These are phyloP conservation scores for Monosporascus cannonballus DNA, from an alignment of 2,329 filamentous ascomycete genomes.

Conservation along the genomic window DNA sequence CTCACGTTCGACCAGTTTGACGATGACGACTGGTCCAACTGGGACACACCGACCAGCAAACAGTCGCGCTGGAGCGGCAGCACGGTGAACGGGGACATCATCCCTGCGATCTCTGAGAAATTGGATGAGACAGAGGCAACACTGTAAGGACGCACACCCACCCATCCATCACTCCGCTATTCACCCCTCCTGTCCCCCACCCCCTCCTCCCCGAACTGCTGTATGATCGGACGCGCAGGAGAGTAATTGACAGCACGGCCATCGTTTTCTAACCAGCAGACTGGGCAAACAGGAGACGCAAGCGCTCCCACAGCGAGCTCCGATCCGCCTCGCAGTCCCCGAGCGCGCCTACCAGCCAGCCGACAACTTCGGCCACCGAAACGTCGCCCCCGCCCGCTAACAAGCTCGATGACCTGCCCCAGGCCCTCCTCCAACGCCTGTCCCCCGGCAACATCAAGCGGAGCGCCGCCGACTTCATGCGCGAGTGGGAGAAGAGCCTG, in stretches of 20 bases:
- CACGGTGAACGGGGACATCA: slow-evolving; percentile 45
- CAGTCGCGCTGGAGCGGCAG: slow-evolving; percentile 60
- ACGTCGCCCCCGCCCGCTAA: slow-evolving; percentile 28
- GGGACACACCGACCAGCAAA: slow-evolving; percentile 51
- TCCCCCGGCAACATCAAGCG: slow-evolving; percentile 72
- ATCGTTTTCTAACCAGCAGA: no score
- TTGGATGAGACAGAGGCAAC: slow-evolving; percentile 39
- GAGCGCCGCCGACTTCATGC: slow-evolving; percentile 80
- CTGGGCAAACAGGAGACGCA: slow-evolving; percentile 18
- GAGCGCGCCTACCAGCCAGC: slow-evolving; percentile 24
- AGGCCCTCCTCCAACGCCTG: slow-evolving; percentile 65
- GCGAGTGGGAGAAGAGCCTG: slow-evolving; percentile 82
- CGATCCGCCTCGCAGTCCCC: slow-evolving; percentile 7
- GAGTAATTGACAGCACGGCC: no score
- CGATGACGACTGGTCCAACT: slow-evolving; percentile 60
- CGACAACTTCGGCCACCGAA: slow-evolving; percentile 42
- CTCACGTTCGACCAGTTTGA: slow-evolving; percentile 51
- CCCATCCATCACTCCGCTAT: background rate
- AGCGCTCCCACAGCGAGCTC: slow-evolving; percentile 21
- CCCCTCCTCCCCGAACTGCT: no score
- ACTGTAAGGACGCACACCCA: slow-evolving; percentile 36
- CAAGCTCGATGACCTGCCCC: slow-evolving; percentile 52
- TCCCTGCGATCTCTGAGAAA: slow-evolving; percentile 39
- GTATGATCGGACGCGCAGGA: no score
- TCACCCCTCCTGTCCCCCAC: no score